Evolutionary conservation across 345 rosid species (phyloP).

Genomic region (Boechera retrofracta): DNA sequence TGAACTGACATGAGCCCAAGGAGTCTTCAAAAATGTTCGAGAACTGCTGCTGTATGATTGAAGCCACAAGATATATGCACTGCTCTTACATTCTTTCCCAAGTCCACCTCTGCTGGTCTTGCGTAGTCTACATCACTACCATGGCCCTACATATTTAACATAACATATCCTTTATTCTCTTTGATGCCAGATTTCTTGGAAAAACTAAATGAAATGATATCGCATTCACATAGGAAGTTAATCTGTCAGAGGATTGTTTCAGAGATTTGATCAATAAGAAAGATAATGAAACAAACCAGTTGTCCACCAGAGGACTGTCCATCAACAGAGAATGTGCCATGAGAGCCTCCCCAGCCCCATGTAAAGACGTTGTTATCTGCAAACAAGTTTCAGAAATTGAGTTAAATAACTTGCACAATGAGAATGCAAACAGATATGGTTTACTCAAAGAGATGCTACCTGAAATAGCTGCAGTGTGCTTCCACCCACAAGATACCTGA

Average conservation of each 20-base stretch:
- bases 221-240: background rate
- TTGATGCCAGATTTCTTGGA: background rate
- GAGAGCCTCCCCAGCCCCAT: constrained; percentile 99
- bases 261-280: constrained; percentile 24
- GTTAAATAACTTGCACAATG: constrained; percentile 8
- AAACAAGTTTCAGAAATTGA: constrained; percentile 20
- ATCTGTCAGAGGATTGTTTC: background rate
- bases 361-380: constrained; percentile 79
- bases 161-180: background rate
- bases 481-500: constrained; percentile 98
- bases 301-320: constrained; percentile 95
- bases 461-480: constrained; percentile 94
- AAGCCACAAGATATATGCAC: constrained; percentile 86
- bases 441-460: constrained; percentile 51
- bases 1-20: background rate
- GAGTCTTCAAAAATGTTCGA: constrained; percentile 53
- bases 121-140: constrained; percentile 84
- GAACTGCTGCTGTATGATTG: constrained; percentile 84
- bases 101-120: constrained; percentile 58
- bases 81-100: constrained; percentile 65
- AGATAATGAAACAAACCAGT: constrained; percentile 63
- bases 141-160: constrained; percentile 64
- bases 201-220: background rate
- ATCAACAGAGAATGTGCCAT: constrained; percentile 91
- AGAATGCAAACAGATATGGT: background rate